Evolutionary conservation across 1,284 basidiomycete species (phyloP), one percentile per base, ranked within the genome.

Genomic region (Cryptococcus sp.): DNA sequence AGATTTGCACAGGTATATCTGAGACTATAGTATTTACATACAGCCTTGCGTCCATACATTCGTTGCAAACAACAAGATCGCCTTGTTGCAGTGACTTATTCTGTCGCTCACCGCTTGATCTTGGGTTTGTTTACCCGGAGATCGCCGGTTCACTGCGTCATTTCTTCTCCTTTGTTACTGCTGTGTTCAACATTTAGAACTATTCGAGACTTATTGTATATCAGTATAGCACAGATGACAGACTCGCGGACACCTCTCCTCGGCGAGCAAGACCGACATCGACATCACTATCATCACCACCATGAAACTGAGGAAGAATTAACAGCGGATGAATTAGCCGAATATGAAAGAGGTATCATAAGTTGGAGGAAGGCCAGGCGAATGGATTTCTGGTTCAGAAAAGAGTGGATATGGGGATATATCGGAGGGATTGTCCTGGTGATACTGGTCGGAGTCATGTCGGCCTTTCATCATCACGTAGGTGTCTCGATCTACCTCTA

Each of bases 371-470:
- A 38, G 11, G 52, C 52, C 4, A 47, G 23, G 30, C 45, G 52
- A 14, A 33, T 33, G n/a, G 37, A 49, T 37, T 83, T 76, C 61
- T 83, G 82, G 82, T 57, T 83, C n/a, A 68, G 81, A 55, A 74
- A 69, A 58, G 78, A 81, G 57, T 82, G 80, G 81, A 58, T 77
- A 56, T 79, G 82, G 83, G 66, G 73, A 61, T 81, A 80, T 60
- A 49, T 81, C 48, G 62, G 67, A 41, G 15, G 58, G 3, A 46
- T 55, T n/a, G 53, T 76, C 23, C 50, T 79, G 47, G 52, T 81
- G 36, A 78, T 81, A 41, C 38, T 87, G 14, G 80, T 82, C 8
- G 76, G 77, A 2, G 80, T 89, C 50, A 80, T 89, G 60, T 79
- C 82, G 4, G 69, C 89, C 11, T 89, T 83, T 64, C 84, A 86